Evolutionary conservation across 202 grass and related monocot genomes (phyloP), one percentile per base, ranked within the genome.

Genomic region (Dendrocalamus latiflorus): DNA sequence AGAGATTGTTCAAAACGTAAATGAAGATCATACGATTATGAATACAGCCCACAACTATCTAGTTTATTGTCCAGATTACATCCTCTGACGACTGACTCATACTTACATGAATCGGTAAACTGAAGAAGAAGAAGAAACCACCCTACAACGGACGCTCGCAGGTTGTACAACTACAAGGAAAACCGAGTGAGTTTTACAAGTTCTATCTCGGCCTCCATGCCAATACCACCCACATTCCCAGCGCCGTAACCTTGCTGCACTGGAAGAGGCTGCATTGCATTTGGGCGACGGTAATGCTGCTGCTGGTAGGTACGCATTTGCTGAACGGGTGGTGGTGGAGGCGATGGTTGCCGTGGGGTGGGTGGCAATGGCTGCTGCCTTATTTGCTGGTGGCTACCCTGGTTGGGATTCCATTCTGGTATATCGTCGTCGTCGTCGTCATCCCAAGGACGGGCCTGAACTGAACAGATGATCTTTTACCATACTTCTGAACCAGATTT

Each of bases 351-450:
- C 36, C 66, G 83, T 41, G 39, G 74, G 43, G 54, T 57, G 11
- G 69, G 43, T 47, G 74, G n/a, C 10, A 45, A 37, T 45, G 69
- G 4, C 5, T 6, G 77, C 64, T 86, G 89, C 59, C 80, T 79
- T 38, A 63, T 84, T 39, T 82, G 83, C 61, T 89, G 89, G 33
- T 30, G 67, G 30, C 15, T 63, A 78, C 65, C 70, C 75, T 90
- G 84, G 75, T 75, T 85, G 10, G 96, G 96, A 21, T 83, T 85
- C 96, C 96, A 99, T 65, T 96, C 96, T 25, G 96, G 96, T 59
- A 99, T 96, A 75, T 96, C 96, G 74, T 98, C 94, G 38, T 94
- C 95, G 1, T 98, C 95, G 5, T 90, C 82, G 9, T 85, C 80
- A 26, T 83, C 84, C 88, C 84, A 90, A 47, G 54, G 47, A 16